Evolutionary conservation across 2,329 filamentous ascomycete genomes (phyloP), one percentile per base, ranked within the genome.

Genomic region (Leptosphaerulina australis): DNA sequence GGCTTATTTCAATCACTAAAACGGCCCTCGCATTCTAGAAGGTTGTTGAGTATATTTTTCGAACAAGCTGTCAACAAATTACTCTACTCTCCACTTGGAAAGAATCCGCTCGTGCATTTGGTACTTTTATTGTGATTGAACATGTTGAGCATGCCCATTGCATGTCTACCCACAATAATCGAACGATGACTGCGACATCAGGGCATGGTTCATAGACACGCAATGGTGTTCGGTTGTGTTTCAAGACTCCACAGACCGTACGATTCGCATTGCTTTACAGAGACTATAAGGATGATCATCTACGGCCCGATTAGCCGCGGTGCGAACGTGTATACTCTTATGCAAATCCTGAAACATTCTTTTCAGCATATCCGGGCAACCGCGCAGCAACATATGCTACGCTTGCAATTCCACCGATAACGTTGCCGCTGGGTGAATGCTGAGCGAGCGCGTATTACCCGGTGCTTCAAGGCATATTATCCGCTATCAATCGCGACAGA

Each of bases 381-480:
- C 22, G 48, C 36, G 26, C n/a, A 37, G 21, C 21, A n/a, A 21
- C 34, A 14, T 5, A 11, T 35, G 20, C 10, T 11, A 21, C 36
- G 28, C 33, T 30, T 15, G 17, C 17, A 11, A n/a, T 17, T 53
- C 24, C 33, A 34, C 44, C 38, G 49, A 53, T 17, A 14, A 12
- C 12, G 31, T 33, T 35, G 34, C 38, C 24, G 33, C 21, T 37
- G 44, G 37, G 43, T 41, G 22, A 34, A 28, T 22, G 15, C 17
- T 24, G 14, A 30, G 28, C 28, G 33, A 43, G 22, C 28, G 33
- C 37, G 22, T 29, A 24, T 53, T 53, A 53, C 21, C 49, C 49
- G 49, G 49, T 53, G 49, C 49, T 47, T 38, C 31, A 21, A 44
- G 11, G 25, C 49, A 44, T 1, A 38, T 53, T 47, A 53, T n/a